Conservation (phyloP, 73 alveolate species). For the Halteria grandinella region DNA sequence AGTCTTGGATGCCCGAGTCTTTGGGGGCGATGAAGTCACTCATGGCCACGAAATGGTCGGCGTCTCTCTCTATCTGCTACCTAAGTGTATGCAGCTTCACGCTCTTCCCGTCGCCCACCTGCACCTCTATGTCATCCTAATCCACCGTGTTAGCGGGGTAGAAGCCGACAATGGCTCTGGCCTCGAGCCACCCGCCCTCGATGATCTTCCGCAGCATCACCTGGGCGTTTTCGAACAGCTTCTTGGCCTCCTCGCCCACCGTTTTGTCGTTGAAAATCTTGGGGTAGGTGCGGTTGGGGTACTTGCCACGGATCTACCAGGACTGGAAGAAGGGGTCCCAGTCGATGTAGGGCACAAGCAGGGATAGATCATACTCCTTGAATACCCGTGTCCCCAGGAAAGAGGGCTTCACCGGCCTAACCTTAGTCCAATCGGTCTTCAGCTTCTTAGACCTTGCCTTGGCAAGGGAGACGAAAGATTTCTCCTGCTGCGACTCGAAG, state of each 20-base stretch:
- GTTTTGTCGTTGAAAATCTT: slow-evolving; percentile 76
- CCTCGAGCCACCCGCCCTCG: slow-evolving; percentile 51
- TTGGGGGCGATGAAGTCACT: slow-evolving; percentile 80
- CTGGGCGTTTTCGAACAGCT: slow-evolving; percentile 82
- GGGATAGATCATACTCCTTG: slow-evolving; percentile 63
- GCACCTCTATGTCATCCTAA: slow-evolving; percentile 85
- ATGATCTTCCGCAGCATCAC: slow-evolving; percentile 60
- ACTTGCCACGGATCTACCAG: slow-evolving; percentile 87
- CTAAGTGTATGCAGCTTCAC: slow-evolving; percentile 59
- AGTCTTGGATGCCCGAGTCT: slow-evolving; percentile 66
- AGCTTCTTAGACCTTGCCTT: slow-evolving; percentile 66
- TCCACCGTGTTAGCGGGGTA: slow-evolving; percentile 78
- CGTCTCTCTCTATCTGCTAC: slow-evolving; percentile 78
- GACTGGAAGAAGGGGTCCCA: slow-evolving; percentile 91
- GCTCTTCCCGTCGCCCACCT: slow-evolving; percentile 17
- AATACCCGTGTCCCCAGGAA: slow-evolving; percentile 47
- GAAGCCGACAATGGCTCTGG: slow-evolving; percentile 72
- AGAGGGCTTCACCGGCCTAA: slow-evolving; percentile 43
- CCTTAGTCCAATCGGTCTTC: slow-evolving; percentile 50
- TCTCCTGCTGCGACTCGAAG: slow-evolving; percentile 67
- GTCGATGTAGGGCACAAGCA: slow-evolving; percentile 78
- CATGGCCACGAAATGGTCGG: slow-evolving; percentile 70
- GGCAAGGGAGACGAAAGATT: slow-evolving; percentile 60
- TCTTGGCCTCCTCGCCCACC: slow-evolving; percentile 85
- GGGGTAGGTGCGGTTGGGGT: slow-evolving; percentile 90